These are phyloP conservation scores for Aspergillus pseudoterreus DNA, from an alignment of 2,329 filamentous ascomycete genomes.

Conservation along the genomic window DNA sequence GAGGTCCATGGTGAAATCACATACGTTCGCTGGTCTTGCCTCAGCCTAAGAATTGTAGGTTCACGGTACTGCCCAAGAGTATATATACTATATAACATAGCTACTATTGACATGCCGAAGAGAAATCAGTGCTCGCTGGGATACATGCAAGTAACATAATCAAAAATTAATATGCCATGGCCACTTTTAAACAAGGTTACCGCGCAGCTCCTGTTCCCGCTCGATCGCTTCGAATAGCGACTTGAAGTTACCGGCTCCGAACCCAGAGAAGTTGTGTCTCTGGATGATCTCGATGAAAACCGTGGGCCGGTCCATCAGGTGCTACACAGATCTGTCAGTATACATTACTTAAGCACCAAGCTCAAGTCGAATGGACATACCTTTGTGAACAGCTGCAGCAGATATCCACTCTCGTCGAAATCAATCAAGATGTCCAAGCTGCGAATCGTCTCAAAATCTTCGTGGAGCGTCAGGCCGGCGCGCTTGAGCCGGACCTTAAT, in stretches of 20 bases:
- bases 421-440: constrained; percentile 85
- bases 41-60: too few species aligned
- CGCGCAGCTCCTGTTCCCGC: constrained; percentile 80
- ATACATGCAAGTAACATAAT: not conserved
- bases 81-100: not conserved
- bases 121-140: not conserved
- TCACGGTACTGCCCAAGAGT: not conserved
- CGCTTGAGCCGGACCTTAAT: constrained; percentile 71
- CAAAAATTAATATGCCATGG: not conserved
- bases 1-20: too few species aligned
- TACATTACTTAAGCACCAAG: not conserved
- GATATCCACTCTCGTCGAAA: constrained; percentile 88
- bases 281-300: constrained; percentile 98
- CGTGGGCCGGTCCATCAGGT: constrained; percentile 88
- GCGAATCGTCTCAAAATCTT: constrained; percentile 76
- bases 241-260: constrained; percentile 95
- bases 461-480: constrained; percentile 58
- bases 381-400: constrained; percentile 73
- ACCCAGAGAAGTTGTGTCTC: constrained; percentile 82
- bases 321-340: constrained; percentile 40
- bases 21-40: too few species aligned
- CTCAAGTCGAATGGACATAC: constrained; percentile 19
- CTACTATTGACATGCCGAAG: not conserved
- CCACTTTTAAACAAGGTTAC: constrained; percentile 59
- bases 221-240: constrained; percentile 93